Percentiles rank a stretch among this genome's conserved stretches.
Conservation (phyloP, 2,329 filamentous ascomycete species). For the Chaetomiaceae sp. region DNA sequence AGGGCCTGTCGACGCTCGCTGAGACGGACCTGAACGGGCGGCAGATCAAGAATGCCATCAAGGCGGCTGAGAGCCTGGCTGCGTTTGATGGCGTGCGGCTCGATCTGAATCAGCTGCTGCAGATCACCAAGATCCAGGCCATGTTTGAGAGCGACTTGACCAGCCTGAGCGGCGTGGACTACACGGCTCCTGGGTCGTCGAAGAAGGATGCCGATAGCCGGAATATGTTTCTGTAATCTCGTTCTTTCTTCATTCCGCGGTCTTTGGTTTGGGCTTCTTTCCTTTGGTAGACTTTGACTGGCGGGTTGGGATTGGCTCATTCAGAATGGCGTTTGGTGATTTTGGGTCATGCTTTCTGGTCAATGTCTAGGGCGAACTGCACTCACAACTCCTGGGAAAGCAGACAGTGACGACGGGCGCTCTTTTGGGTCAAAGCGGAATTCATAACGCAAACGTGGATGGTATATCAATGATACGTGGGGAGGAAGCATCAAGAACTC, state of each 20-base stretch:
- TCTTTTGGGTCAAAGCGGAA: no score
- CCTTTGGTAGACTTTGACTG: neutral
- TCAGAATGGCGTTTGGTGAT: no score
- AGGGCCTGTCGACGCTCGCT: constrained; percentile 26
- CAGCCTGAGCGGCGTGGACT: constrained; percentile 19
- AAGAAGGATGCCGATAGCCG: constrained; percentile 20
- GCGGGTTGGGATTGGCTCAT: no score
- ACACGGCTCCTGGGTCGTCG: constrained; percentile 20
- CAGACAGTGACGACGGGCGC: no score
- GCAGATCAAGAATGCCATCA: constrained; percentile 35
- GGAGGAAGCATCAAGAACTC: no score
- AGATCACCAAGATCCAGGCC: constrained; percentile 24
- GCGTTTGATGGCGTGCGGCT: constrained; percentile 20
- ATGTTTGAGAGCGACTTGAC: constrained; percentile 24
- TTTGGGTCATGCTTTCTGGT: no score
- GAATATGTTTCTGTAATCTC: constrained; percentile 22
- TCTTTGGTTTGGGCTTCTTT: neutral
- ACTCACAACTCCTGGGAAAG: no score
- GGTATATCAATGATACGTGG: no score
- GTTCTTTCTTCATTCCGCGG: neutral
- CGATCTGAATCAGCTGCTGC: constrained; percentile 21
- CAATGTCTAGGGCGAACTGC: no score
- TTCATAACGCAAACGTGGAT: no score
- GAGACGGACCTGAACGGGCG: constrained; percentile 33
- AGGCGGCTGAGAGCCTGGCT: constrained; percentile 24